Base-by-base conservation (phyloP, 192 early-diverging fungal genomes). In the Coemansia umbellata region DNA sequence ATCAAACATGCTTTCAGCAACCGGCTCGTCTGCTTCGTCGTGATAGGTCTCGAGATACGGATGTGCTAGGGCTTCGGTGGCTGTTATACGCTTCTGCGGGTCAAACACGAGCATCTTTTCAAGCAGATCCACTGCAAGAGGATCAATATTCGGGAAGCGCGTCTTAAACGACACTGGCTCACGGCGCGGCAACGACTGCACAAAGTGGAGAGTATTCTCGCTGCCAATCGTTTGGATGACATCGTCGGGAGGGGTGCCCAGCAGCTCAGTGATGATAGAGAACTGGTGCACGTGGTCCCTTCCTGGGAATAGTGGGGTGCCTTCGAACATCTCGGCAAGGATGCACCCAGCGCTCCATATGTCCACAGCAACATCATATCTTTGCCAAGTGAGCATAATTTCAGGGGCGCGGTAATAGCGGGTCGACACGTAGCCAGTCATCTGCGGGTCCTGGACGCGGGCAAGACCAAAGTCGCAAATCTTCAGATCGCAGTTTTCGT, bases 381-480 rank as follows among this genome's bases (percentile, higher is more conserved):
- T 93, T 68, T 95, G 93, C 88, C 92, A 95, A 28, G 92, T 93
- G 40, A 98, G 77, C 93, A 98, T 95, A 61, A 98, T 96, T 54
- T 98, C 95, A 27, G 95, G 95, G 9, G 95, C 93, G 54, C 95
- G 87, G 65, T 98, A 98, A 78, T 96, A 96, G 31, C 95, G 81
- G 11, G 95, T 96, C 7, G 93, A 92, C 17, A 96, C 95, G 72
- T 98, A 98, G 22, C 94, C 94, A 18, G 94, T 97, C 94, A 97
- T 97, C 66, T 93, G 90, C 53, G 88, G 86, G 55, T 95, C 93
- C 55, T 92, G 89, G 36, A 95, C 86, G 55, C 95, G 87, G 3
- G 95, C 95, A 37, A 98, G 69, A 4, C 95, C 95, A 71, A 98
- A 94, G 72, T 98, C 95, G 73, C 93, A 96, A 60, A 98, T 98